These are phyloP conservation scores for Phytopythium mirpurense DNA, from an alignment of 352 stramenopile genomes.

Conservation along the genomic window DNA sequence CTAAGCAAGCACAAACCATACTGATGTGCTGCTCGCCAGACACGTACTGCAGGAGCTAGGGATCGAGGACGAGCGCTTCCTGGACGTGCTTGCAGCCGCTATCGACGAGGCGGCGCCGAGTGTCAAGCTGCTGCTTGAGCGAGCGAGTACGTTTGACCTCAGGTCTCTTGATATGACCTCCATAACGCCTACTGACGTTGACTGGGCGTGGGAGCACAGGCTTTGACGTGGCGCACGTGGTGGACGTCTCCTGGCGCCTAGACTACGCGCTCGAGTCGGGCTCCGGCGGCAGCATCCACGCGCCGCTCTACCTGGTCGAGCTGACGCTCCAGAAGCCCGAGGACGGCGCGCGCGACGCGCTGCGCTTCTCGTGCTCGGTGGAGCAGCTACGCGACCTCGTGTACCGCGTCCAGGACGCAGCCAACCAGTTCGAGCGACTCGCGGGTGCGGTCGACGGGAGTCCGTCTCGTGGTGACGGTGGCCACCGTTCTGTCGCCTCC, in stretches of 20 bases:
- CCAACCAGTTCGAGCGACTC: constrained; percentile 59
- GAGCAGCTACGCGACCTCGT: constrained; percentile 64
- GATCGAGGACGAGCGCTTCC: constrained; percentile 20
- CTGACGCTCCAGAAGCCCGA: constrained; percentile 48
- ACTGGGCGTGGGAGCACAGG: constrained; percentile 16
- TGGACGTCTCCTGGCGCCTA: constrained; percentile 65
- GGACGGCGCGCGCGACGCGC: constrained; percentile 17
- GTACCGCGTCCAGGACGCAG: constrained; percentile 62
- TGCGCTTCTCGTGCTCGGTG: constrained; percentile 62
- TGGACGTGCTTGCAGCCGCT: constrained; percentile 18
- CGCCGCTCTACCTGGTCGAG: constrained; percentile 60
- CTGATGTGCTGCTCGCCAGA: constrained; percentile 8
- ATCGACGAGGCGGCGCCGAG: constrained; percentile 12
- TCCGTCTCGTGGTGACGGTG: not conserved
- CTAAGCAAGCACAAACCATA: too few species aligned
- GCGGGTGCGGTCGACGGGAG: constrained; percentile 1
- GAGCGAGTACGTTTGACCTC: constrained; percentile 19
- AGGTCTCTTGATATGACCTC: not conserved
- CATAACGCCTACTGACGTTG: too few species aligned
- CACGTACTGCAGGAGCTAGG: constrained; percentile 25
- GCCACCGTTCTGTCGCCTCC: not conserved
- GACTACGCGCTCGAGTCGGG: constrained; percentile 66
- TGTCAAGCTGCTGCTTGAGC: constrained; percentile 25
- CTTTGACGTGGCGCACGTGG: constrained; percentile 71
- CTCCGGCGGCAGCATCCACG: constrained; percentile 43